These are phyloP conservation scores for Xylariaceae sp. DNA, from an alignment of 2,329 filamentous ascomycete species.

Conservation along the genomic window DNA sequence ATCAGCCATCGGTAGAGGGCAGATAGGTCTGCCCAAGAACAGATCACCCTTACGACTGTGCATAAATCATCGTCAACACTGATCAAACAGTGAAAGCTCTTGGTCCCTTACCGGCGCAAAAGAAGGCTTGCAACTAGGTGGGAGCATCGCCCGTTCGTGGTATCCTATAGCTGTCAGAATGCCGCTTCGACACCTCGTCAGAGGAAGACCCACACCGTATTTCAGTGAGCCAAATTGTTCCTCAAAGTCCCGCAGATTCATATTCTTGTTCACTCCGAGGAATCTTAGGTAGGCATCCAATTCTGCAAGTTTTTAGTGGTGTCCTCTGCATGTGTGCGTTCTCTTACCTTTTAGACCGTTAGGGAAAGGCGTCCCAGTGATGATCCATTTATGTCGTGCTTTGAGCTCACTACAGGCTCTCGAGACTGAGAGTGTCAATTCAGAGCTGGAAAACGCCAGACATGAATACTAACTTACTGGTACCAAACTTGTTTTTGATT, in stretches of 20 bases:
- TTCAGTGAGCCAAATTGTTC: neutral
- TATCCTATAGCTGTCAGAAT: neutral
- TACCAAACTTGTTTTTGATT: slow-evolving; percentile 7
- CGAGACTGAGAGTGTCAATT: slow-evolving; percentile 5
- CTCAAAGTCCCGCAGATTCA: neutral
- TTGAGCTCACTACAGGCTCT: slow-evolving; percentile 5
- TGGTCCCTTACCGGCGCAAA: slow-evolving; percentile 1
- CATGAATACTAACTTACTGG: slow-evolving; percentile 2
- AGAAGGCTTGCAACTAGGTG: neutral
- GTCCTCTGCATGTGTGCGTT: neutral
- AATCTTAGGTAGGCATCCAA: slow-evolving; percentile 8
- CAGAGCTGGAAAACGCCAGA: neutral
- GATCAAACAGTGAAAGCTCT: neutral
- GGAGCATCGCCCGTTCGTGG: neutral
- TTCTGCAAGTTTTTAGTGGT: too few species aligned
- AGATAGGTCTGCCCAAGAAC: slow-evolving; percentile 7
- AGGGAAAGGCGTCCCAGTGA: slow-evolving; percentile 9
- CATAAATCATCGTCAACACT: neutral
- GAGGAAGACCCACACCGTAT: too few species aligned
- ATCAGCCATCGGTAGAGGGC: slow-evolving; percentile 3
- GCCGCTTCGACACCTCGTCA: neutral
- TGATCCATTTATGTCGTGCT: slow-evolving; percentile 4
- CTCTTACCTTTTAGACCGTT: slow-evolving; percentile 6
- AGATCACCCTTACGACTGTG: slow-evolving; percentile 5
- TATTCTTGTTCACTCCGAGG: neutral